Conservation (phyloP, 306 rosid genomes). For the Castanea crenata region DNA sequence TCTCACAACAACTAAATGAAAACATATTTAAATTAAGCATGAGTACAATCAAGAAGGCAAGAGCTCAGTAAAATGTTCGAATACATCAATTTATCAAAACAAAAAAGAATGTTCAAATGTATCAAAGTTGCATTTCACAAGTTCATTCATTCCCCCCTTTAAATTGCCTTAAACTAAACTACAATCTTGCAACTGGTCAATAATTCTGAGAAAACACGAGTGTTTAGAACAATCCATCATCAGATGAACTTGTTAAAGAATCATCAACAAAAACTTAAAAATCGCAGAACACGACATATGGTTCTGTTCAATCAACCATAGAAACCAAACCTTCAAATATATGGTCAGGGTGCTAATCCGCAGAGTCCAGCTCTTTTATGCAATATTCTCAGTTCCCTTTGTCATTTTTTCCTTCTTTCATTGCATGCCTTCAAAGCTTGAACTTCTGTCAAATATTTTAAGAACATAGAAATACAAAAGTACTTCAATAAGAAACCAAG, state of each 20-base stretch:
- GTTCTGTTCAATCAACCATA: neutral
- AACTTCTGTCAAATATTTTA: constrained; percentile 43
- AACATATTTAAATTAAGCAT: neutral
- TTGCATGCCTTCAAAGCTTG: constrained; percentile 77
- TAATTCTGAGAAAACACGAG: neutral
- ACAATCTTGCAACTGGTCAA: neutral
- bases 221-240: neutral
- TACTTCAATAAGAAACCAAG: neutral
- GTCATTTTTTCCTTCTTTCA: constrained; percentile 49
- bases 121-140: neutral
- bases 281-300: no score
- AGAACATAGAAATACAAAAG: neutral
- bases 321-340: neutral
- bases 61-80: neutral
- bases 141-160: neutral
- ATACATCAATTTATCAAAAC: neutral
- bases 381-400: constrained; percentile 22
- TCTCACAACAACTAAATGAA: neutral
- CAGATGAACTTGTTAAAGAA: neutral
- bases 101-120: no score
- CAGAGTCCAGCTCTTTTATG: constrained; percentile 2
- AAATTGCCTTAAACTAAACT: neutral
- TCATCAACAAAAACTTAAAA: neutral
- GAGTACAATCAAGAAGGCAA: neutral
- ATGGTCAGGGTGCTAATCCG: neutral